Conservation (phyloP, 2,329 filamentous ascomycete species). For the Exophiala spinifera region DNA sequence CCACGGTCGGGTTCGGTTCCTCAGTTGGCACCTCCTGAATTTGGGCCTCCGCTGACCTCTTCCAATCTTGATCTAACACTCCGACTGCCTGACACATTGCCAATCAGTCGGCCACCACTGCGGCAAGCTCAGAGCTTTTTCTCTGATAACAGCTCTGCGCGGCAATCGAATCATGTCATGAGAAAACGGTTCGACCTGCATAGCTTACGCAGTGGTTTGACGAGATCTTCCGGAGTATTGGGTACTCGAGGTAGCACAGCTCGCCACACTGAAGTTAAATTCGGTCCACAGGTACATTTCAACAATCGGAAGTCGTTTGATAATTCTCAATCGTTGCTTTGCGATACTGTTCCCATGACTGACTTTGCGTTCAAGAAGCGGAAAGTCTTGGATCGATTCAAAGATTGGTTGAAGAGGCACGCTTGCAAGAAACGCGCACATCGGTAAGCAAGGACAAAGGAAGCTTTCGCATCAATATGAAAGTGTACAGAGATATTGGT, state of each 20-base stretch:
- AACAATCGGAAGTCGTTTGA: slow-evolving; percentile 16
- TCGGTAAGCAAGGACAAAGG: slow-evolving; percentile 4
- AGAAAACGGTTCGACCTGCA: slow-evolving; percentile 21
- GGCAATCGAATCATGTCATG: slow-evolving; percentile 3
- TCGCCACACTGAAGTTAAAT: slow-evolving; percentile 1
- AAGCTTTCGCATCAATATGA: neutral
- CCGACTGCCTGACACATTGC: slow-evolving; percentile 13
- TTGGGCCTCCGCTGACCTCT: slow-evolving; percentile 25
- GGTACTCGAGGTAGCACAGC: slow-evolving; percentile 11
- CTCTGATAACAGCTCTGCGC: slow-evolving; percentile 38
- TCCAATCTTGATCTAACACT: slow-evolving; percentile 29
- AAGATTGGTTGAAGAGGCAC: slow-evolving; percentile 28
- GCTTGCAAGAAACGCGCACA: slow-evolving; percentile 20
- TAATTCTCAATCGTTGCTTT: slow-evolving; percentile 10
- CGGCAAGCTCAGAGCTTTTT: slow-evolving; percentile 37
- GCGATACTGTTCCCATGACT: slow-evolving; percentile 25
- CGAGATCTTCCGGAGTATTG: slow-evolving; percentile 15
- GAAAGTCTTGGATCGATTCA: slow-evolving; percentile 26
- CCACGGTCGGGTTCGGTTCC: slow-evolving; percentile 19
- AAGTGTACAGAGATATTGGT: neutral
- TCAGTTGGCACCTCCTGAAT: slow-evolving; percentile 23
- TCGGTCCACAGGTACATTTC: slow-evolving; percentile 14
- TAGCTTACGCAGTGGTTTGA: slow-evolving; percentile 21
- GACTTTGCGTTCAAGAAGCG: slow-evolving; percentile 29
- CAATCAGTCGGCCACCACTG: slow-evolving; percentile 21